A percentile compares a stretch with the other conserved stretches of the same genome.
Evolutionary conservation across 345 rosid genomes (phyloP).

Genomic region (Cardamine chenopodiifolia): DNA sequence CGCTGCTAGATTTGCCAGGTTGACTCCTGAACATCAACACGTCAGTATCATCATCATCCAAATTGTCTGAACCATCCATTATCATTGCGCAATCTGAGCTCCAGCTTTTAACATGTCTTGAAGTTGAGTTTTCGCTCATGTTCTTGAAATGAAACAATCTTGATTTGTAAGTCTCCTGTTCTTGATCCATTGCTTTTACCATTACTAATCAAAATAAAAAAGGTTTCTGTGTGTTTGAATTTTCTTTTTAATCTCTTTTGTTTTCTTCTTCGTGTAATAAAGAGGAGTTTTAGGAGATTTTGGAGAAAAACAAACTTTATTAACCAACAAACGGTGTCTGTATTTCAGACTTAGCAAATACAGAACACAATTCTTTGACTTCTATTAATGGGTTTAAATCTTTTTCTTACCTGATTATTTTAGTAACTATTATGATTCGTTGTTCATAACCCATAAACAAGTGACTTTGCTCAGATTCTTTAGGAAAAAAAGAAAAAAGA

Average conservation of each 20-base stretch:
- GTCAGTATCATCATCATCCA: slow-evolving; percentile 37
- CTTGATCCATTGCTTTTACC: slow-evolving; percentile 65
- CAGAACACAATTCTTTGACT: slow-evolving; percentile 41
- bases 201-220: slow-evolving; percentile 20
- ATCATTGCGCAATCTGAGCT: slow-evolving; percentile 49
- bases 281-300: slow-evolving; percentile 38
- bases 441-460: slow-evolving; percentile 42
- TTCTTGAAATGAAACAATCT: slow-evolving; percentile 66
- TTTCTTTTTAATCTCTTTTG: slow-evolving; percentile 14
- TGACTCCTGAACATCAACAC: slow-evolving; percentile 41
- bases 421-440: slow-evolving; percentile 36
- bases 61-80: slow-evolving; percentile 37
- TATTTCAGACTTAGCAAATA: slow-evolving; percentile 39
- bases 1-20: slow-evolving; percentile 18
- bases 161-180: slow-evolving; percentile 61
- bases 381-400: slow-evolving; percentile 35
- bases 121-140: slow-evolving; percentile 45
- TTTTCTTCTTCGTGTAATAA: slow-evolving; percentile 38
- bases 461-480: slow-evolving; percentile 33
- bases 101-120: slow-evolving; percentile 56
- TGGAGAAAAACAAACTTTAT: slow-evolving; percentile 29
- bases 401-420: slow-evolving; percentile 27
- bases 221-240: neutral
- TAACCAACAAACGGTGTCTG: slow-evolving; percentile 32
- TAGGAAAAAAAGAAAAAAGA: neutral